Evolutionary conservation across 345 rosid species (phyloP).

Genomic region (Mercurialis annua): DNA sequence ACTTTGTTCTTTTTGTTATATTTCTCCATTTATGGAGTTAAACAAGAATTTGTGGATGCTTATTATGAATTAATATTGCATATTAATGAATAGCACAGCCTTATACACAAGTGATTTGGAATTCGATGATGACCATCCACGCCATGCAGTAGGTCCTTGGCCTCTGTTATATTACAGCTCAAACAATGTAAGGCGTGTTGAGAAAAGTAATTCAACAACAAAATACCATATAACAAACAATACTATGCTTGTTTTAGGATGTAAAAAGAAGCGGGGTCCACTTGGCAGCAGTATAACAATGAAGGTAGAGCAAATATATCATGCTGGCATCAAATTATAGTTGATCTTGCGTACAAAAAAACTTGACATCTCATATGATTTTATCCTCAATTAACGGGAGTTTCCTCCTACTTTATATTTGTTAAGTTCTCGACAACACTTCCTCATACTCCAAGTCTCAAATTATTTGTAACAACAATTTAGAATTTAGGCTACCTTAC

Average conservation of each 20-base stretch:
- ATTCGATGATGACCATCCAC: conserved; percentile 82
- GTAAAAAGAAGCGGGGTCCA: not conserved
- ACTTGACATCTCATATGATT: not conserved
- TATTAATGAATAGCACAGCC: too few species aligned
- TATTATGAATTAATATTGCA: too few species aligned
- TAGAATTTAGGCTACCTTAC: too few species aligned
- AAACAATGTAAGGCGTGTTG: conserved; percentile 1
- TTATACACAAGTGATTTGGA: conserved; percentile 87
- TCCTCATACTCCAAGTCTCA: not conserved
- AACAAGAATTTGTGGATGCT: too few species aligned
- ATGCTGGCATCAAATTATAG: not conserved
- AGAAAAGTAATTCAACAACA: not conserved
- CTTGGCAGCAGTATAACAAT: not conserved
- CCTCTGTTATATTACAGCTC: conserved; percentile 47
- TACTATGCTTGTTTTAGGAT: not conserved
- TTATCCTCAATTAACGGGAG: not conserved
- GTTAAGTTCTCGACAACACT: not conserved
- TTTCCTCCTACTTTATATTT: not conserved
- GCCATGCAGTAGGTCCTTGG: conserved; percentile 72
- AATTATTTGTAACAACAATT: not conserved
- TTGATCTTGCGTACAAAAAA: too few species aligned
- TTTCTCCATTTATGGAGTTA: too few species aligned
- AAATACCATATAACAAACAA: too few species aligned
- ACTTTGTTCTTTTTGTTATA: too few species aligned
- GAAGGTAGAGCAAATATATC: not conserved